A percentile compares a stretch with the other conserved stretches of the same genome.
These are phyloP conservation scores for Ustilago bromivora DNA, from an alignment of 1,284 basidiomycete species.

Conservation along the genomic window DNA sequence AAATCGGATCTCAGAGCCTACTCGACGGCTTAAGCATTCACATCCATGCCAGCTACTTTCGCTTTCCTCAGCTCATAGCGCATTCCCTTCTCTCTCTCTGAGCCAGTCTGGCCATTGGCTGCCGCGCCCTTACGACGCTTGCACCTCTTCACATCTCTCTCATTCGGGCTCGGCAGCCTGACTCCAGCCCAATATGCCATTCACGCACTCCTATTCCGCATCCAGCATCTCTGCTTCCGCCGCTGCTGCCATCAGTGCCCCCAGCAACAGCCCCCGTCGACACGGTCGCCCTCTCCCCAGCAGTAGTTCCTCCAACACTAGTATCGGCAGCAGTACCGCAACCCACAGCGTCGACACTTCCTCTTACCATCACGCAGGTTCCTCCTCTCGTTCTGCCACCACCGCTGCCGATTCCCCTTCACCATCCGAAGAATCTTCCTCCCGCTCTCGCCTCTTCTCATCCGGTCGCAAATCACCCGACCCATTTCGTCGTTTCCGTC, in stretches of 20 bases:
- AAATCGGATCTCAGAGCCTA: not conserved
- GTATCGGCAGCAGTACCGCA: constrained; percentile 7
- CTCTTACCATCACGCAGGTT: constrained; percentile 7
- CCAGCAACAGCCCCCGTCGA: not conserved
- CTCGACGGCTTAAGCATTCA: not conserved
- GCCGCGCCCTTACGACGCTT: not conserved
- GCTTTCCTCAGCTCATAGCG: constrained; percentile 3
- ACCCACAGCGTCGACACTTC: constrained; percentile 8
- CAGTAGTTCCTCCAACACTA: not conserved
- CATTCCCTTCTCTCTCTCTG: not conserved
- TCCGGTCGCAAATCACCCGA: constrained; percentile 52
- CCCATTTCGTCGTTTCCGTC: constrained; percentile 49
- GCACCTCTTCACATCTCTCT: not conserved
- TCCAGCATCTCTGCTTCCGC: not conserved
- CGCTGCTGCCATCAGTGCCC: constrained; percentile 4
- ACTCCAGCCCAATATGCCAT: not conserved
- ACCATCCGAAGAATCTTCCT: constrained; percentile 8
- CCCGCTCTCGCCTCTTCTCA: constrained; percentile 34
- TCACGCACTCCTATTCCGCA: not conserved
- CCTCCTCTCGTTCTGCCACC: constrained; percentile 9
- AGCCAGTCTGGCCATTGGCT: not conserved
- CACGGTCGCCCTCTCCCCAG: not conserved
- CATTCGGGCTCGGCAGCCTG: not conserved
- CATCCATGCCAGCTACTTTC: not conserved
- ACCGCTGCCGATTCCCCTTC: constrained; percentile 9